Evolutionary conservation across 1,139 yeast genomes (phyloP).

Genomic region (Nakaseomyces glabratus): DNA sequence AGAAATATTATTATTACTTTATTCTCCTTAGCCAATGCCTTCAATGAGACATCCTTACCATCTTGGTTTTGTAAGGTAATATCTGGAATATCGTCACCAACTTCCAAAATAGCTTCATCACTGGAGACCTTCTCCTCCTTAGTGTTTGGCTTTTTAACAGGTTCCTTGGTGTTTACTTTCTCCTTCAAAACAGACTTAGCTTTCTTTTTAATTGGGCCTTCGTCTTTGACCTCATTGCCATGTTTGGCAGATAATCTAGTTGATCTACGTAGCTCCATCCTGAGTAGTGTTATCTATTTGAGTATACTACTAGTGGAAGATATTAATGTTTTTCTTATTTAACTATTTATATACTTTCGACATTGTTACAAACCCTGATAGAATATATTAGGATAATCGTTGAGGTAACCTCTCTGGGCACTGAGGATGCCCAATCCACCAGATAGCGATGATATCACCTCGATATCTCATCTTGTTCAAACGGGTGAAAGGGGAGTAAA

Average conservation of each 20-base stretch:
- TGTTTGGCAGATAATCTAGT: constrained; percentile 7
- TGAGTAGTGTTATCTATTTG: too few relatives aligned
- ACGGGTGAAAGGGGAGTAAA: too few relatives aligned
- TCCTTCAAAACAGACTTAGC: constrained; percentile 2
- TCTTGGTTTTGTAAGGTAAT: constrained; percentile 57
- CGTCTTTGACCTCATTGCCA: constrained; percentile 1
- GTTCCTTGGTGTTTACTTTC: not conserved
- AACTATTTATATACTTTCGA: too few relatives aligned
- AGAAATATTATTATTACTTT: constrained; percentile 59
- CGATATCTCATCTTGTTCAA: too few relatives aligned
- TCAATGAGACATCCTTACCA: constrained; percentile 47
- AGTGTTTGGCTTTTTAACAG: constrained; percentile 16
- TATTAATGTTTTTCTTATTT: too few relatives aligned
- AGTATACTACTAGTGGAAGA: too few relatives aligned
- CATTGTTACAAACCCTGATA: too few relatives aligned
- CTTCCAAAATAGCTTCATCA: constrained; percentile 32
- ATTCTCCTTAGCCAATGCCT: constrained; percentile 39
- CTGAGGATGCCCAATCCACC: too few relatives aligned
- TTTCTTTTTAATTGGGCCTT: constrained; percentile 8
- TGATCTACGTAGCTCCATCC: constrained; percentile 8
- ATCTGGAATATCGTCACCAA: constrained; percentile 56
- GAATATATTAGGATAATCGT: too few relatives aligned
- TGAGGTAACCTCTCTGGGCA: too few relatives aligned
- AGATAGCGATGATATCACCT: too few relatives aligned
- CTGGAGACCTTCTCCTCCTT: constrained; percentile 6